phyloP scores from a whole-genome alignment of 306 rosid species.

The Cajanus cajan region DNA sequence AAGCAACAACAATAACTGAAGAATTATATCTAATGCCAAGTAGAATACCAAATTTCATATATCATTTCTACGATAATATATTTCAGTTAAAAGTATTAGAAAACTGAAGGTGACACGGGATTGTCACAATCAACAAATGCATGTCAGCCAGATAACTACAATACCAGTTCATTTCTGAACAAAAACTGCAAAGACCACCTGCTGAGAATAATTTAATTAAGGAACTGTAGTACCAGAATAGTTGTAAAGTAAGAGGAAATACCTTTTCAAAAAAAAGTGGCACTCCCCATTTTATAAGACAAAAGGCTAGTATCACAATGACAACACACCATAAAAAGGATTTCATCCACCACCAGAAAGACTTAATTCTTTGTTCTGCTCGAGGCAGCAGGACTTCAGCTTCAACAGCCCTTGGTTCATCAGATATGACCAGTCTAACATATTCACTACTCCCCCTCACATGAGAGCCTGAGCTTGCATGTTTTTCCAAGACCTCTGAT shows the following conservation, averaged over 20 bases:
- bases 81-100: background rate
- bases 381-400: conserved; percentile 43
- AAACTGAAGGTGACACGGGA: background rate
- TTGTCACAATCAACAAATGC: background rate
- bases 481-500: conserved; percentile 44
- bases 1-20: background rate
- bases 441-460: conserved; percentile 51
- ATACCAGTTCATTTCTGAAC: background rate
- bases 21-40: background rate
- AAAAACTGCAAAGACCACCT: background rate
- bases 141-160: background rate
- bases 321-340: conserved; percentile 48
- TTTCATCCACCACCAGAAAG: conserved; percentile 60
- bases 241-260: conserved; percentile 17
- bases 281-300: conserved; percentile 64
- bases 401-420: conserved; percentile 45
- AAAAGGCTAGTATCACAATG: conserved; percentile 32
- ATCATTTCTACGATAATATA: background rate
- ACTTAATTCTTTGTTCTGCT: conserved; percentile 33
- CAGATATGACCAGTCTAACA: conserved; percentile 52
- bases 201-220: background rate
- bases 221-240: background rate
- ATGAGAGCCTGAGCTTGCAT: conserved; percentile 27
- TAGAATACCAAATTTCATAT: background rate
- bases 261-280: conserved; percentile 77